These are phyloP conservation scores for Rhodomyrtus tomentosa DNA, from an alignment of 345 rosid species.

Conservation along the genomic window DNA sequence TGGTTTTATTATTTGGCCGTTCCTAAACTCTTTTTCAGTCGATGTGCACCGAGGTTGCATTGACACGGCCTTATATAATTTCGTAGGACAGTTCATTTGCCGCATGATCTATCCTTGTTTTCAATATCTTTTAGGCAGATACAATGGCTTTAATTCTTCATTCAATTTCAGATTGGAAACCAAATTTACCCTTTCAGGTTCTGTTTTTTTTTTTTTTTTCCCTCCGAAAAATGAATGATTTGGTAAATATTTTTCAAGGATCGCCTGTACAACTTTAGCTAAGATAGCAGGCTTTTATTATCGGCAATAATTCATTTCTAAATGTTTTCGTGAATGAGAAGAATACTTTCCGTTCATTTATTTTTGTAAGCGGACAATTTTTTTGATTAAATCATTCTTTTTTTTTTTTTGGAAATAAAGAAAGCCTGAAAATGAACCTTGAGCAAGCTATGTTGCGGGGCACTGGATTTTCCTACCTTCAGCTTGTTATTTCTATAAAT, in stretches of 20 bases:
- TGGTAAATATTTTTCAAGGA: too few relatives aligned
- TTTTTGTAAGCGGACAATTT: too few relatives aligned
- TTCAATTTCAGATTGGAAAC: background rate
- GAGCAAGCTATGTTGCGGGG: background rate
- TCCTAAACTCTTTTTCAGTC: background rate
- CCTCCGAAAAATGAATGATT: too few relatives aligned
- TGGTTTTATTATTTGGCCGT: background rate
- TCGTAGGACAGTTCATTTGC: background rate
- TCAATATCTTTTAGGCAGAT: background rate
- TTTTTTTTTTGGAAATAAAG: too few relatives aligned
- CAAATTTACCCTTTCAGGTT: background rate
- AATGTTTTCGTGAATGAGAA: too few relatives aligned
- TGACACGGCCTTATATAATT: background rate
- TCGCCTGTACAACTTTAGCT: too few relatives aligned
- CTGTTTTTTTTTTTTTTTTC: too few relatives aligned
- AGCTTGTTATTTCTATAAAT: background rate
- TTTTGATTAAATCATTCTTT: too few relatives aligned
- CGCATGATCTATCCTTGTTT: background rate
- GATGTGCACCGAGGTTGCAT: background rate
- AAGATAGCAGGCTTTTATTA: too few relatives aligned
- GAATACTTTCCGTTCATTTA: too few relatives aligned
- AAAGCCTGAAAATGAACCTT: too few relatives aligned
- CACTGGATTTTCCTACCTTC: background rate
- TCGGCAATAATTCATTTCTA: too few relatives aligned
- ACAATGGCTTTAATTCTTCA: background rate